phyloP scores from a whole-genome alignment of 1,284 basidiomycete species.

The Boletus subluridellus region DNA sequence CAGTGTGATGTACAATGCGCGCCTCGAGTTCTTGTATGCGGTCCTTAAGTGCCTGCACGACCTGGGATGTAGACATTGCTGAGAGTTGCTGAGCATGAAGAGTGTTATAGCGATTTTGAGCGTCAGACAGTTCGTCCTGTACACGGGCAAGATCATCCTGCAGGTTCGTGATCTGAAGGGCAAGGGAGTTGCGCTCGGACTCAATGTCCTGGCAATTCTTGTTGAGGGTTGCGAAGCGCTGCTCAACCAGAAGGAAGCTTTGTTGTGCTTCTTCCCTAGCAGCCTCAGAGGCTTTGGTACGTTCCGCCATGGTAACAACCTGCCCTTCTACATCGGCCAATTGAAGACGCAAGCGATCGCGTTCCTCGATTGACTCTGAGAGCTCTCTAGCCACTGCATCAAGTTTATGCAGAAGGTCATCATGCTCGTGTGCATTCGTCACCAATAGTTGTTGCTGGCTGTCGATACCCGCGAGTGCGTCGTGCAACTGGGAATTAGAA shows the following conservation, averaged over 20 bases:
- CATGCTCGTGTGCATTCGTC: conserved; percentile 8
- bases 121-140: conserved; percentile 51
- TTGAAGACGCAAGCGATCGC: conserved; percentile 12
- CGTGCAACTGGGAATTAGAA: conserved; percentile 14
- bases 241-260: conserved; percentile 20
- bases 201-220: conserved; percentile 51
- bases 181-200: conserved; percentile 59
- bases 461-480: conserved; percentile 19
- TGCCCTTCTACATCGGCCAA: conserved; percentile 30
- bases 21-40: conserved; percentile 64
- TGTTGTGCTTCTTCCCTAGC: conserved; percentile 40
- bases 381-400: conserved; percentile 19
- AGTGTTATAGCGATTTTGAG: conserved; percentile 54
- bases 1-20: conserved; percentile 57
- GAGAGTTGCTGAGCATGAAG: conserved; percentile 63
- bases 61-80: conserved; percentile 54
- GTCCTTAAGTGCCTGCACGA: conserved; percentile 50
- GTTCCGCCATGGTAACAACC: conserved; percentile 32
- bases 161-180: conserved; percentile 60
- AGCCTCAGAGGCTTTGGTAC: conserved; percentile 31
- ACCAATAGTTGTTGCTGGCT: conserved; percentile 9
- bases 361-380: conserved; percentile 19
- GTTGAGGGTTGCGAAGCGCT: conserved; percentile 40
- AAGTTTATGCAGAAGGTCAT: conserved; percentile 16
- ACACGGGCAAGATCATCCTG: conserved; percentile 50